Evolutionary conservation across 2,329 filamentous ascomycete species (phyloP).

Genomic region (Penicillium glabrum): DNA sequence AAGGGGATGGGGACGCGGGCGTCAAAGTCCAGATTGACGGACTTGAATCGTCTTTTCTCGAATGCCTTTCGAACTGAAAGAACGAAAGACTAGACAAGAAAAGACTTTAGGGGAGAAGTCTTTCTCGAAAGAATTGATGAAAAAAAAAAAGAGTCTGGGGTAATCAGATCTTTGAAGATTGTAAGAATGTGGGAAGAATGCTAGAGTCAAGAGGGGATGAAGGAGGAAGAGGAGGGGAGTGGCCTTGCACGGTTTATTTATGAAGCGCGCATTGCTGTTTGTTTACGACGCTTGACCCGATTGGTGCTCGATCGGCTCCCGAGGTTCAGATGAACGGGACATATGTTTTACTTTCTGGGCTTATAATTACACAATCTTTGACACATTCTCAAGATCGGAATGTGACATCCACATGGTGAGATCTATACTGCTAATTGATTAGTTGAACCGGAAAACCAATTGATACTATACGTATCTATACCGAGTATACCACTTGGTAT

Average conservation of each 20-base stretch:
- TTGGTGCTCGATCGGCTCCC: conserved; percentile 13
- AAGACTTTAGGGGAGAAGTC: conserved; percentile 43
- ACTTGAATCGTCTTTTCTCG: conserved; percentile 74
- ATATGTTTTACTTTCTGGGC: neutral
- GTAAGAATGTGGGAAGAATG: conserved; percentile 1
- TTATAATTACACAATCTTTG: neutral
- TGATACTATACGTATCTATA: neutral
- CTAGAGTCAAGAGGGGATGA: neutral
- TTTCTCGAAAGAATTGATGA: conserved; percentile 31
- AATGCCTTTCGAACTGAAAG: conserved; percentile 53
- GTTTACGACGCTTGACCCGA: conserved; percentile 25
- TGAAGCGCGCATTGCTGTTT: conserved; percentile 14
- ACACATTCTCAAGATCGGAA: neutral
- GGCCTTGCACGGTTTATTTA: conserved; percentile 25
- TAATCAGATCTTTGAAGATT: conserved; percentile 16
- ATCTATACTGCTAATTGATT: neutral
- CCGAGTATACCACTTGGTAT: neutral
- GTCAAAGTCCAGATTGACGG: conserved; percentile 99
- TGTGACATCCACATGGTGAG: neutral
- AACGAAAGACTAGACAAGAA: conserved; percentile 51
- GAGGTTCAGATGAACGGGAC: neutral
- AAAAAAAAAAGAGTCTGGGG: conserved; percentile 17
- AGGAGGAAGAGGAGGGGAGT: neutral
- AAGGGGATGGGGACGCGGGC: conserved; percentile 98
- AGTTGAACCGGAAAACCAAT: neutral